Evolutionary conservation across 352 stramenopile genomes (phyloP), one percentile per base, ranked within the genome.

Genomic region (Phytophthora pseudosyringae): DNA sequence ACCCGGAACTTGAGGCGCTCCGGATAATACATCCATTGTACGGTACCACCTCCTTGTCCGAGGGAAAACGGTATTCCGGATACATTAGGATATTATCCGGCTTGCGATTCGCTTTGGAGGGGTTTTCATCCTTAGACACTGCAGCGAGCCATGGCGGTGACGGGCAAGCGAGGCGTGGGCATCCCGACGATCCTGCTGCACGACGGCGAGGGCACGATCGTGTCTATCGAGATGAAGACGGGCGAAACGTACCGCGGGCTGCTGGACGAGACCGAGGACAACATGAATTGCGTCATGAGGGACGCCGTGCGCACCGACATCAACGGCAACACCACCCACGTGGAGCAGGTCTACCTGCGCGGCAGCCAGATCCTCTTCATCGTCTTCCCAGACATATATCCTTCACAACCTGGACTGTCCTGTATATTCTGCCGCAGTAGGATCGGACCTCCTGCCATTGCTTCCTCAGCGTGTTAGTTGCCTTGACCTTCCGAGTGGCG

Each of bases 261-360:
- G 69, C 69, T 96, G 52, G 84, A 94, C 72, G 88, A 96, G 75
- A 91, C 84, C 8, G 88, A 96, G 66, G 88, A 96, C 75, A 96
- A 94, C 74, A 96, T 96, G 88, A 96, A 96, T 73, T 96, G 88
- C 77, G 71, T 93, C 67, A 78, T 96, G 69, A 94, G 89, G 53
- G 88, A 96, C 64, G 88, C 81, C n/a, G 86, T 92, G 47, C 81
- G 81, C 63, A 96, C 85, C 9, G 81, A 94, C 57, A 73, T 91
- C 55, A 83, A 93, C 52, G 88, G 88, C 76, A 93, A 90, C 59
- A 91, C 79, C 16, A 83, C 79, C 21, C 78, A 88, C 36, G 74
- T 93, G 59, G 88, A 96, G 71, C 88, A 93, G 52, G 73, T 96
- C 26, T 96, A 94, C 53, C 44, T 96, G 38, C 86, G 88, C 48